Conservation (phyloP, 2,329 filamentous ascomycete species). For the Diatrype stigma region DNA sequence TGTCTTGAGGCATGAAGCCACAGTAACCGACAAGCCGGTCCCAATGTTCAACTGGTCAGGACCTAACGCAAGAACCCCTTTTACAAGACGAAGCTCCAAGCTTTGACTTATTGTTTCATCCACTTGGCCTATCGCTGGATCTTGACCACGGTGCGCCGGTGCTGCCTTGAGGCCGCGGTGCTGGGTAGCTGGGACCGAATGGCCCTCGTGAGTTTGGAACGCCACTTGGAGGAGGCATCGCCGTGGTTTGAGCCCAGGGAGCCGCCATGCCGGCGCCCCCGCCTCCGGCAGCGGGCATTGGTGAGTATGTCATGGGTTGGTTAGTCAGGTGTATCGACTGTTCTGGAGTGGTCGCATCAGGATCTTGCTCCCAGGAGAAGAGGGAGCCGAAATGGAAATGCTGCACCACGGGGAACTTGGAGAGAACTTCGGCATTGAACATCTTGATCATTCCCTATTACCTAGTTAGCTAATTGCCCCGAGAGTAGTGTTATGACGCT, state of each 20-base stretch:
- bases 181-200: constrained; percentile 16
- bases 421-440: constrained; percentile 94
- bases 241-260: constrained; percentile 40
- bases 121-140: constrained; percentile 24
- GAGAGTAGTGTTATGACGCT: not conserved
- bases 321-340: constrained; percentile 54
- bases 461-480: constrained; percentile 5
- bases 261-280: constrained; percentile 33
- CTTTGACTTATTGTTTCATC: constrained; percentile 7
- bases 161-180: constrained; percentile 12
- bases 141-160: constrained; percentile 22
- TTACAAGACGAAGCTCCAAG: too few relatives aligned
- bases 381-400: constrained; percentile 82
- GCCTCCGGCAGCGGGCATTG: constrained; percentile 21
- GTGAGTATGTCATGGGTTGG: constrained; percentile 39
- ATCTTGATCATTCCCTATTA: constrained; percentile 93
- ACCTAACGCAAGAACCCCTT: too few relatives aligned
- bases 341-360: constrained; percentile 46
- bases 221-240: constrained; percentile 33
- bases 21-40: too few relatives aligned
- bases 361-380: constrained; percentile 72
- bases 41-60: too few relatives aligned
- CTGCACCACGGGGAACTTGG: constrained; percentile 97
- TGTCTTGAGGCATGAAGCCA: too few relatives aligned
- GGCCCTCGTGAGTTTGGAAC: constrained; percentile 22